phyloP scores from a whole-genome alignment of 441 rosid species.

The Gossypium lobatum region DNA sequence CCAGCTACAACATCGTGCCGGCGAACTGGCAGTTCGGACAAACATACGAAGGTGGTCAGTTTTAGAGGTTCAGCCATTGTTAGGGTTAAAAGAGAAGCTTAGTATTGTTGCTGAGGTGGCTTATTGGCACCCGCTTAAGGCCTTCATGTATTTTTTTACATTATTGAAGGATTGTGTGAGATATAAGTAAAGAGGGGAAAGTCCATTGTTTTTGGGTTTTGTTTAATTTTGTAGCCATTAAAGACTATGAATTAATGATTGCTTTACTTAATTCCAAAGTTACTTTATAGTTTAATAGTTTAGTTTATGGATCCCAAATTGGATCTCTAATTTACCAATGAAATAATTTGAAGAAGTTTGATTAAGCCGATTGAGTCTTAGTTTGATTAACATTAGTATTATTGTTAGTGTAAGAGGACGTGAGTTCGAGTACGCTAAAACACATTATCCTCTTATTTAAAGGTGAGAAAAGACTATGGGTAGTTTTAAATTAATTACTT shows the following conservation, averaged over 20 bases:
- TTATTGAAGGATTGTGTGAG: neutral
- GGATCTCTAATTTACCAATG: too few relatives aligned
- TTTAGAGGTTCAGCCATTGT: constrained; percentile 20
- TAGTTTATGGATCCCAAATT: neutral
- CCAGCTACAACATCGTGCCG: constrained; percentile 49
- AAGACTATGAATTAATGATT: neutral
- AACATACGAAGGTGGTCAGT: constrained; percentile 61
- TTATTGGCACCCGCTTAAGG: constrained; percentile 61
- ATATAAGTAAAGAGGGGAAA: neutral
- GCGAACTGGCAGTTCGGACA: constrained; percentile 78
- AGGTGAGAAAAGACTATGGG: too few relatives aligned
- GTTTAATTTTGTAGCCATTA: neutral
- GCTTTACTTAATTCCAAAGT: neutral
- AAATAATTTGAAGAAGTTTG: too few relatives aligned
- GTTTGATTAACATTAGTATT: too few relatives aligned
- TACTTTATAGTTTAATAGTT: neutral
- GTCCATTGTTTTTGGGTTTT: neutral
- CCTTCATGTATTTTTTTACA: constrained; percentile 1
- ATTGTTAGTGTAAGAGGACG: too few relatives aligned
- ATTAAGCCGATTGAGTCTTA: too few relatives aligned
- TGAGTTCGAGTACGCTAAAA: too few relatives aligned
- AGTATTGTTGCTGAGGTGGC: constrained; percentile 56
- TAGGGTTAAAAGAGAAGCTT: constrained; percentile 1
- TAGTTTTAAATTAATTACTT: too few relatives aligned
- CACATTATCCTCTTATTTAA: too few relatives aligned